Evolutionary conservation across 495 filamentous ascomycete genomes (phyloP).

Genomic region (Xylaria grammica): DNA sequence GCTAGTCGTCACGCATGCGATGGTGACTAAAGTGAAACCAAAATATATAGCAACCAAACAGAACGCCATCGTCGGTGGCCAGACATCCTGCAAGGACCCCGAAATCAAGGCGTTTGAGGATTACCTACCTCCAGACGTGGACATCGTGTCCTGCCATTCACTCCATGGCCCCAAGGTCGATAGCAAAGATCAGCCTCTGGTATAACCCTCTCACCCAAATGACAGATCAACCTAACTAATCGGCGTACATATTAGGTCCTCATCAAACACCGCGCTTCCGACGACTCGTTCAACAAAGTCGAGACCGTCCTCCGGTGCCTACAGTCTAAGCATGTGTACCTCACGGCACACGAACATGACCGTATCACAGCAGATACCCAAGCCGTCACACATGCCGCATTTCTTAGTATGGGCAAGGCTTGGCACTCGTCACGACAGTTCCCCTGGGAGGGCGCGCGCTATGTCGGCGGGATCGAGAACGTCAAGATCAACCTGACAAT

Average conservation of each 20-base stretch:
- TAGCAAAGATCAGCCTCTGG: constrained; percentile 83
- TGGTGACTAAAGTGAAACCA: constrained; percentile 25
- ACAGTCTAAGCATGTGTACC: constrained; percentile 78
- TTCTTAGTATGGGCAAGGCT: constrained; percentile 94
- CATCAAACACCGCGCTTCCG: constrained; percentile 88
- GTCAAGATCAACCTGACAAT: constrained; percentile 98
- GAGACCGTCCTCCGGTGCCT: constrained; percentile 81
- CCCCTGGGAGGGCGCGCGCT: constrained; percentile 92
- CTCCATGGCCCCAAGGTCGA: constrained; percentile 93
- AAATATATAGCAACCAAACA: constrained; percentile 77
- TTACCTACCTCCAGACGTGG: constrained; percentile 84
- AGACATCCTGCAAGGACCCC: constrained; percentile 97
- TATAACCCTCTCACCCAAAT: constrained; percentile 40
- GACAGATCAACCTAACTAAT: not conserved
- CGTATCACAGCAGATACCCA: constrained; percentile 98
- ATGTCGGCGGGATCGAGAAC: constrained; percentile 96
- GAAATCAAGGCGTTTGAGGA: constrained; percentile 93
- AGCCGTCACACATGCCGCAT: constrained; percentile 96
- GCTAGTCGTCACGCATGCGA: not conserved
- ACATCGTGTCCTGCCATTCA: constrained; percentile 96
- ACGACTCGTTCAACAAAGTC: constrained; percentile 76
- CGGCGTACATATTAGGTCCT: constrained; percentile 61
- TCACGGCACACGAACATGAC: constrained; percentile 87
- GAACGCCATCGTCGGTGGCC: constrained; percentile 92
- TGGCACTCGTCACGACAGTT: constrained; percentile 94